Percentiles rank a stretch among this genome's conserved stretches.
These are phyloP conservation scores for Syncephalastrum racemosum DNA, from an alignment of 371 early-diverging fungal genomes.

Conservation along the genomic window DNA sequence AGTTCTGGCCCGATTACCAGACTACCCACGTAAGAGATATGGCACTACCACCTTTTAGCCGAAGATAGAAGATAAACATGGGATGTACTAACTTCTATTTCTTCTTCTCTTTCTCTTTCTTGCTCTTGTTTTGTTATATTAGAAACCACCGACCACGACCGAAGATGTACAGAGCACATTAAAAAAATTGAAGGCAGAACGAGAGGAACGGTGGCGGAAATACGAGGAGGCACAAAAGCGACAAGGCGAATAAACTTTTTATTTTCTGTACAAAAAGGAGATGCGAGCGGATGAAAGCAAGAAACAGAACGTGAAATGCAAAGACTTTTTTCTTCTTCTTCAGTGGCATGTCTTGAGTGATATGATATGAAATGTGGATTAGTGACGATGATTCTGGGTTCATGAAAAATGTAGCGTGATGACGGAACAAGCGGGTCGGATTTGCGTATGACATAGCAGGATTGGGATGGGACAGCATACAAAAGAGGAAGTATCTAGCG, in stretches of 20 bases:
- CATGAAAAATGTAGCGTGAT: no score
- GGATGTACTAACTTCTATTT: neutral
- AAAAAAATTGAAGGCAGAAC: constrained; percentile 39
- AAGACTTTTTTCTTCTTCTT: no score
- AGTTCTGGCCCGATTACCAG: constrained; percentile 52
- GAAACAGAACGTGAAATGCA: no score
- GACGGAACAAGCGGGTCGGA: no score
- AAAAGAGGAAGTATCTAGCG: constrained; percentile 16
- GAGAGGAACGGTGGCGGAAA: constrained; percentile 52
- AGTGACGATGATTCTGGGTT: no score
- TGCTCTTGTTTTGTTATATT: constrained; percentile 1
- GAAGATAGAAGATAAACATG: neutral
- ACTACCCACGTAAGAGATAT: constrained; percentile 37
- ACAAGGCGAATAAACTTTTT: constrained; percentile 1
- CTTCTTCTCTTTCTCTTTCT: neutral
- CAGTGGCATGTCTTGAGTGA: no score
- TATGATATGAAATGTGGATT: no score
- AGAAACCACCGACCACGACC: constrained; percentile 52
- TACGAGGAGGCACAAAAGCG: constrained; percentile 19
- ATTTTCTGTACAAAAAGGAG: no score
- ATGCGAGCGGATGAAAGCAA: no score
- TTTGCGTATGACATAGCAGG: no score
- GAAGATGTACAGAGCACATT: constrained; percentile 40
- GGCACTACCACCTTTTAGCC: neutral
- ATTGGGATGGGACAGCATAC: no score